Evolutionary conservation across 1,284 basidiomycete genomes (phyloP).

Genomic region (Puccinia polysora): DNA sequence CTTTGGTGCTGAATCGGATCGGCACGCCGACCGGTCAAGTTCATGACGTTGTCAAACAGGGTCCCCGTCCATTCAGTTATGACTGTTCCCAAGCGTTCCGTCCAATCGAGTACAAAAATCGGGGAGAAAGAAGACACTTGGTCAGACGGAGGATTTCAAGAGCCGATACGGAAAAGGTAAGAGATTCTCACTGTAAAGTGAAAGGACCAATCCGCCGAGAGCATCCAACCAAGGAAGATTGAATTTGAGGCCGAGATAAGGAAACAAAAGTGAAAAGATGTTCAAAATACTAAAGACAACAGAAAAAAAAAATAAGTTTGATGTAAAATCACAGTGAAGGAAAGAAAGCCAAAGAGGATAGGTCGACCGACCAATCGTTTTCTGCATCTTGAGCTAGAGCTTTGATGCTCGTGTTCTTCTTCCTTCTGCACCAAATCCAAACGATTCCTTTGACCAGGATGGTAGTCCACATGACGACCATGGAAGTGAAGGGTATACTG

Average conservation of each 20-base stretch:
- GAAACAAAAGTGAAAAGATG: constrained; percentile 59
- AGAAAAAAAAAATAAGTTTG: neutral
- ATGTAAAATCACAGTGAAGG: neutral
- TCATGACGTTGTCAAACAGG: constrained; percentile 55
- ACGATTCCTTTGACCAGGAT: constrained; percentile 58
- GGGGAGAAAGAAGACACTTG: neutral
- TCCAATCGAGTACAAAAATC: no score
- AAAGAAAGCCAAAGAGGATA: neutral
- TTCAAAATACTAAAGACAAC: constrained; percentile 56
- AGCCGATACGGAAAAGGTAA: neutral
- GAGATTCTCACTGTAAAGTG: constrained; percentile 51
- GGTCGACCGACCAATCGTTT: constrained; percentile 55
- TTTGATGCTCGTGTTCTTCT: constrained; percentile 53
- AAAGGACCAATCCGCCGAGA: constrained; percentile 56
- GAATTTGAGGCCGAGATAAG: constrained; percentile 53
- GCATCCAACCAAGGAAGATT: constrained; percentile 54
- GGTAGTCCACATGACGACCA: constrained; percentile 57
- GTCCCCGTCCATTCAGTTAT: constrained; percentile 55
- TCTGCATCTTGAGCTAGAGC: constrained; percentile 57
- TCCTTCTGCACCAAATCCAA: constrained; percentile 54
- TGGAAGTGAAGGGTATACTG: constrained; percentile 50
- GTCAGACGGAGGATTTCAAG: neutral
- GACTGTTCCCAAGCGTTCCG: constrained; percentile 50
- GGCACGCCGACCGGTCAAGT: constrained; percentile 51
- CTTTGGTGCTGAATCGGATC: constrained; percentile 50